Evolutionary conservation across 306 rosid species (phyloP), one percentile per base, ranked within the genome.

Genomic region (Clitoria ternatea): DNA sequence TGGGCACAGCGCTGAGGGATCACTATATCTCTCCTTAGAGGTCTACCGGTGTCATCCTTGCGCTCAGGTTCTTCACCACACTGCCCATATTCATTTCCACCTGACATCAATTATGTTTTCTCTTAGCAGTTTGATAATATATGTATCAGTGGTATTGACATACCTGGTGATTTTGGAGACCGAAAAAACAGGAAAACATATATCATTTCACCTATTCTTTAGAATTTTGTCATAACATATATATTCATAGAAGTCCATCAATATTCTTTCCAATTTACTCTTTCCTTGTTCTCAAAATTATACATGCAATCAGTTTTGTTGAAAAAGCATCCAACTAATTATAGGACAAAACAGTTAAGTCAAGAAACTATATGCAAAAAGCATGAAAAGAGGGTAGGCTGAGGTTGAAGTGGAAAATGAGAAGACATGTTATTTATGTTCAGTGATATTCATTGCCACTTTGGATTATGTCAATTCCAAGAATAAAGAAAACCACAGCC

Each of bases 21-120:
- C 77, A 68, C 86, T 60, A 95, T 87, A 81, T 95, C 99, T 85
- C 99, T 80, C 82, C 95, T 89, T 76, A 92, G 70, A 53, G 88
- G 90, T 73, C 83, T 87, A 53, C 90, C 90, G 4, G 86, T 81
- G 74, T 87, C 96, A 40, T 90, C 98, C 86, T 92, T 90, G 79
- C 89, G 83, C 85, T 89, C 99, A 7, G 90, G 97, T 85, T 95
- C 99, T 77, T 91, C 99, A 40, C 97, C 97, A 62, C 99, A 95
- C 69, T 95, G 99, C 44, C 99, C 99, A 60, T 95, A 95, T 81
- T 95, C 99, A 74, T 91, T 91, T 66, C 99, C 99, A 73, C 99
- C 99, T 89, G 77, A 66, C 72, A 71, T 61, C 73, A 83, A 69
- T 59, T 45, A 59, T 39, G 60, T 59, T 68, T 69, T 1, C 62